Conservation (phyloP, 257 asterid genomes). For the Scutellaria baicalensis region DNA sequence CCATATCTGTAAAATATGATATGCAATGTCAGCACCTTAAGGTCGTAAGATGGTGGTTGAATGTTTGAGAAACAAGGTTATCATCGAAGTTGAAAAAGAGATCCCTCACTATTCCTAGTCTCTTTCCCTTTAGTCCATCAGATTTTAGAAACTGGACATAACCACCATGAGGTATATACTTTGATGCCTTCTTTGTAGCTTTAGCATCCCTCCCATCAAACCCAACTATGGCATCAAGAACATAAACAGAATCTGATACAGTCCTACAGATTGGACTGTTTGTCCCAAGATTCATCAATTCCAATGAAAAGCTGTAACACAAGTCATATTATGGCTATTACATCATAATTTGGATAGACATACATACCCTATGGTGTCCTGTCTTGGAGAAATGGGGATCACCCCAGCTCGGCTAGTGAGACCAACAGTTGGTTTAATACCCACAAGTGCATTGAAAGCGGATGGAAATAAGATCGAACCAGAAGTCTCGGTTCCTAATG, state of each 20-base stretch:
- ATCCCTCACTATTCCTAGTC: conserved; percentile 46
- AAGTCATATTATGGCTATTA: not conserved
- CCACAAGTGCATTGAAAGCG: conserved; percentile 52
- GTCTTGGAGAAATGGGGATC: conserved; percentile 52
- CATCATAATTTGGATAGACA: not conserved
- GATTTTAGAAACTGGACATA: conserved; percentile 46
- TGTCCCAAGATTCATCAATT: too few species aligned
- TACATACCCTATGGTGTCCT: conserved; percentile 52
- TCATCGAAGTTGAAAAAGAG: conserved; percentile 27
- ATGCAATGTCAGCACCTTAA: conserved; percentile 11
- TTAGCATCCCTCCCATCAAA: conserved; percentile 43
- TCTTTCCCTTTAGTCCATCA: conserved; percentile 62
- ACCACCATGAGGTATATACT: conserved; percentile 56
- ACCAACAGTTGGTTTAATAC: conserved; percentile 69
- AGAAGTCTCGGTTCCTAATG: conserved; percentile 68
- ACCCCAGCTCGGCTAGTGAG: conserved; percentile 70
- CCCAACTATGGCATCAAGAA: conserved; percentile 54
- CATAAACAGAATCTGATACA: conserved; percentile 56
- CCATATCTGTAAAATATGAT: not conserved
- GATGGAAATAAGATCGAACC: conserved; percentile 68
- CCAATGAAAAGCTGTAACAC: too few species aligned
- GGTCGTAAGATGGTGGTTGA: conserved; percentile 24
- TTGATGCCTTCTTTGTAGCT: conserved; percentile 45
- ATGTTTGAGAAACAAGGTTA: conserved; percentile 7
- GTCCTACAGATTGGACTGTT: conserved; percentile 56